Evolutionary conservation across 148 eudicot genomes (phyloP), one percentile per base, ranked within the genome.

Genomic region (Polygonum aviculare): DNA sequence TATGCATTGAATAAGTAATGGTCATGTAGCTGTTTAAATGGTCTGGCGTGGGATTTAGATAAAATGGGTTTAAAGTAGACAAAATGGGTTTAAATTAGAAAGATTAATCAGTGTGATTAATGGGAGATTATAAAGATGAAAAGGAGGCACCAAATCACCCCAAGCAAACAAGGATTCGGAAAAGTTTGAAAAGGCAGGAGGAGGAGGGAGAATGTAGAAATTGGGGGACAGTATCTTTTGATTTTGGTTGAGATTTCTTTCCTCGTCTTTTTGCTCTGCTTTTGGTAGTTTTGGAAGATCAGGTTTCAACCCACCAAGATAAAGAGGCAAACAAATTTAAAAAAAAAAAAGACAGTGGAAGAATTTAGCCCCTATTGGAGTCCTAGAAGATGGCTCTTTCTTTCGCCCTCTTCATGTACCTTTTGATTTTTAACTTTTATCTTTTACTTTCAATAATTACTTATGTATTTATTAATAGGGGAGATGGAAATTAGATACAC

Each of bases 181-280:
- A 60, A 60, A 60, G 36, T 22, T 11, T 60, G 69, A 60, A 60
- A 60, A 60, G 69, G 67, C 11, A 3, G 69, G 69, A 26, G 55
- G 4, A 60, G 69, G 69, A 12, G 38, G 69, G 69, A 60, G 36
- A 60, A 60, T 60, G 69, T 60, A 11, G 36, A 60, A 60, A 60
- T 60, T 60, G 36, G 69, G 69, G 69, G 69, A 60, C 69, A 60
- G 38, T 60, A 60, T 60, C 69, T 60, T 60, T 60, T 60, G 36
- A 60, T 26, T 60, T 60, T 60, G 69, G 36, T 31, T 60, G 15
- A 31, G 69, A 60, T 60, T 60, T 60, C 69, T 60, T 60, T 60
- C 15, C 69, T 60, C 38, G 12, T 60, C 69, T 60, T 60, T 57
- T 60, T 60, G 38, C 69, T 22, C 69, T 31, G 69, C 69, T 60